Conservation (phyloP, 2,329 filamentous ascomycete species). For the Ceratocystiopsis minuta region DNA sequence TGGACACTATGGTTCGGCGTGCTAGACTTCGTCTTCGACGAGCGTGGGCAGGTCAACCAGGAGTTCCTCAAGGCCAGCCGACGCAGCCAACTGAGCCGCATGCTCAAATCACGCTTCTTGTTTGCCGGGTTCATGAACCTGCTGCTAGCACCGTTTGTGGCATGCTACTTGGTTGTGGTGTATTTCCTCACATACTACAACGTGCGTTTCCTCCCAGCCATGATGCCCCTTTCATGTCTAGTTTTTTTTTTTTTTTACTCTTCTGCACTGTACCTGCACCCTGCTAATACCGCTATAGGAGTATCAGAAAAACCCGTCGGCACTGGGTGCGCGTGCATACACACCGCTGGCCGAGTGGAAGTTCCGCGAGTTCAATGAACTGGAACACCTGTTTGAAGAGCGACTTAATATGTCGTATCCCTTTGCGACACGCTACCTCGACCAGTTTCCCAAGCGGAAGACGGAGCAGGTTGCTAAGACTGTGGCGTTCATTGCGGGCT, state of each 20-base stretch:
- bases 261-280: too few species aligned
- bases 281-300: slow-evolving; percentile 33
- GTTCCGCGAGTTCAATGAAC: slow-evolving; percentile 93
- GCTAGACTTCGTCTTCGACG: slow-evolving; percentile 85
- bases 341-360: slow-evolving; percentile 95
- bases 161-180: slow-evolving; percentile 70
- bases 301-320: slow-evolving; percentile 83
- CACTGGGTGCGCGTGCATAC: slow-evolving; percentile 75
- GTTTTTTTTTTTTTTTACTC: too few species aligned
- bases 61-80: slow-evolving; percentile 73
- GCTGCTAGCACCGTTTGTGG: slow-evolving; percentile 68
- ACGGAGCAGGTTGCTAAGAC: slow-evolving; percentile 72
- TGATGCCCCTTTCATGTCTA: background rate
- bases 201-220: slow-evolving; percentile 36
- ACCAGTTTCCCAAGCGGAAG: slow-evolving; percentile 93
- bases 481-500: slow-evolving; percentile 72
- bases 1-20: slow-evolving; percentile 87
- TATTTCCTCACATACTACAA: slow-evolving; percentile 95
- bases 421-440: slow-evolving; percentile 78
- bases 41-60: slow-evolving; percentile 69
- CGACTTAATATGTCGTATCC: slow-evolving; percentile 88
- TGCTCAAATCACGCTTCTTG: slow-evolving; percentile 57
- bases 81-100: slow-evolving; percentile 59
- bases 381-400: slow-evolving; percentile 79
- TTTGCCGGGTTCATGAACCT: slow-evolving; percentile 78